These are phyloP conservation scores for Dimocarpus longan DNA, from an alignment of 345 rosid genomes.

Conservation along the genomic window DNA sequence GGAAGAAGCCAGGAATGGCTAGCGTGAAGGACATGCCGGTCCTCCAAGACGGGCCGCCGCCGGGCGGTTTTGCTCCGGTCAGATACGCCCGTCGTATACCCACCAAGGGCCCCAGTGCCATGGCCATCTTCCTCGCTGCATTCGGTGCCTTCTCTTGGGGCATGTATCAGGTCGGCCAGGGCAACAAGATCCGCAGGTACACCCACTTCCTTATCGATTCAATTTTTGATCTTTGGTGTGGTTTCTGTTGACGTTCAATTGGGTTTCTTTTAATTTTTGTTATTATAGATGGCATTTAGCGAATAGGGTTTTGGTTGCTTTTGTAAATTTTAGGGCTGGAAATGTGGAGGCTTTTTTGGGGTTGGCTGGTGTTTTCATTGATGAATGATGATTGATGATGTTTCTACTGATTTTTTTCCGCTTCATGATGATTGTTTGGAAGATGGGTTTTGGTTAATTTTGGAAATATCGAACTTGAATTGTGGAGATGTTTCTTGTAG, in stretches of 20 bases:
- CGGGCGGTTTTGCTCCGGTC: constrained; percentile 93
- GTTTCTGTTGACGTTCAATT: background rate
- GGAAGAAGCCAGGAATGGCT: constrained; percentile 99
- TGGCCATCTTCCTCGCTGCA: constrained; percentile 81
- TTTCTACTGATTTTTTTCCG: background rate
- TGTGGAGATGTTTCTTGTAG: background rate
- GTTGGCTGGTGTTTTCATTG: background rate
- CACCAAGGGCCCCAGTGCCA: constrained; percentile 88
- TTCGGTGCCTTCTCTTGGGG: constrained; percentile 92
- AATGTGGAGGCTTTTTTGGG: constrained; percentile 2
- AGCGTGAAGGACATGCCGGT: constrained; percentile 98
- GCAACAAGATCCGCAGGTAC: constrained; percentile 94
- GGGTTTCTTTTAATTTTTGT: background rate
- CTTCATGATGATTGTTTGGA: background rate
- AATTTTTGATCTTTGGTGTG: background rate
- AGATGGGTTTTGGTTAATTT: background rate
- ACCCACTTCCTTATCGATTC: background rate
- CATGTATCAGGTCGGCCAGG: constrained; percentile 98
- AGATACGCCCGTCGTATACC: constrained; percentile 97
- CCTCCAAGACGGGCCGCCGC: constrained; percentile 98
- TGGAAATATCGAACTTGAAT: background rate
- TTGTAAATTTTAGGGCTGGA: background rate
- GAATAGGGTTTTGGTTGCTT: constrained; percentile 10
- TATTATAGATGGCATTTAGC: background rate
- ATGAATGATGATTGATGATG: background rate